Conservation (phyloP, 805 yeast species). For the Candida silvatica region DNA sequence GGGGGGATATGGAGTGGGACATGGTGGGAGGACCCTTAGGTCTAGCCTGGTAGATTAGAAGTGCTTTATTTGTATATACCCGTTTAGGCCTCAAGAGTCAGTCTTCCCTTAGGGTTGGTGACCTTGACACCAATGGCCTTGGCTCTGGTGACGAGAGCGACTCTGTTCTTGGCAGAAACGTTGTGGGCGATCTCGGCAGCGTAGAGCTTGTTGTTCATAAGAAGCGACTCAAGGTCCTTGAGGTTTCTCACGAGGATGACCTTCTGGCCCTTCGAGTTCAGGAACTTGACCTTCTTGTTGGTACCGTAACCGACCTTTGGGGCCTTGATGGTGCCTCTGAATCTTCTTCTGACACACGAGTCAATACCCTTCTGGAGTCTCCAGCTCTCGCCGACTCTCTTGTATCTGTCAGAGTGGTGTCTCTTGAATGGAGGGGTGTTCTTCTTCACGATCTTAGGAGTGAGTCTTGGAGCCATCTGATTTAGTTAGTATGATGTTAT, state of each 20-base stretch:
- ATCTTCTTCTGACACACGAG: slow-evolving; percentile 99
- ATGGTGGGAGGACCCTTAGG: not conserved
- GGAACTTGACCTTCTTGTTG: slow-evolving; percentile 95
- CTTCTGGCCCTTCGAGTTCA: slow-evolving; percentile 98
- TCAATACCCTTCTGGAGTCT: slow-evolving; percentile 99
- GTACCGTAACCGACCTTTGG: slow-evolving; percentile 99
- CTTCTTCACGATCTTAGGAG: slow-evolving; percentile 99
- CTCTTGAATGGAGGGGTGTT: slow-evolving; percentile 98
- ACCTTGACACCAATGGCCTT: slow-evolving; percentile 97
- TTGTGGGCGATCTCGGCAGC: slow-evolving; percentile 99
- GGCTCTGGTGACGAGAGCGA: slow-evolving; percentile 91
- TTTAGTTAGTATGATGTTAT: not conserved
- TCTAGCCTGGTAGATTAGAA: not conserved
- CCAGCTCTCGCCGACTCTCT: slow-evolving; percentile 98
- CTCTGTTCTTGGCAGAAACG: slow-evolving; percentile 98
- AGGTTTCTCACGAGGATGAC: slow-evolving; percentile 88
- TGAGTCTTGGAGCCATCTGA: slow-evolving; percentile 91
- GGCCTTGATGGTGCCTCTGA: slow-evolving; percentile 98
- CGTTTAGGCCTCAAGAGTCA: slow-evolving; percentile 89
- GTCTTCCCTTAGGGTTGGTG: slow-evolving; percentile 99
- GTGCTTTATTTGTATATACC: not conserved
- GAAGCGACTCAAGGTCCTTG: slow-evolving; percentile 88
- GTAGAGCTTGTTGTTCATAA: slow-evolving; percentile 95
- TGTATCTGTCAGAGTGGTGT: slow-evolving; percentile 99
- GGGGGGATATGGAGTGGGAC: not conserved